Base-by-base conservation (phyloP, 768 basidiomycete species). In the Vararia minispora region DNA sequence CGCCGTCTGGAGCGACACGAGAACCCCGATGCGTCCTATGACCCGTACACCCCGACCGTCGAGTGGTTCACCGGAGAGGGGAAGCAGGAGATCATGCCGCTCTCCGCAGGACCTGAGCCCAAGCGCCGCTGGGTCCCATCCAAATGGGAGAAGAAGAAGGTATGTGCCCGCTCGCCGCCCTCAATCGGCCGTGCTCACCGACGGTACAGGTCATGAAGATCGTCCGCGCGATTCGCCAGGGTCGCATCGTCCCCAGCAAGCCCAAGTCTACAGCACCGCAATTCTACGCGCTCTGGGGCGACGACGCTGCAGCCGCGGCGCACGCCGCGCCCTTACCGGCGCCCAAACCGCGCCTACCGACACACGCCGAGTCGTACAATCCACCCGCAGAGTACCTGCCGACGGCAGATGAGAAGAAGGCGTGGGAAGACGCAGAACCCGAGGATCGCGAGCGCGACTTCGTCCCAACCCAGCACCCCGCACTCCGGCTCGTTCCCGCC, bases 81-180 rank as follows among this genome's bases (percentile, higher is more conserved):
- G 10, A 91, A 89, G 53, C 87, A 95, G 54, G 88, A 92, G 62
- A 62, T 81, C 16, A 97, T 91, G 90, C 95, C 95, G 17, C 59
- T 99, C 11, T 86, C 82, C 9, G 76, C 78, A 22, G 84, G 85
- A 20, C 88, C 91, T 2, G 91, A 98, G 56, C 95, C 95, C 14
- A 99, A 99, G 62, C 74, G 89, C 38, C 74, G 95, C 33, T 99
- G 92, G 79, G 72, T 97, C 10, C 89, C 92, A 11, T 94, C 89
- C 62, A 98, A 92, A 66, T 99, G 95, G 95, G 95, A 98, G 63
- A 97, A 95, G 61, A 80, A 95, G 71, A 99, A 99, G 76, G 92
- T 89, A 52, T 38, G 56, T 41, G 28, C 12, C 13, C 14, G 1
- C 0, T 17, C 9, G 16, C 18, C 30, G 5, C 6, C 3, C 18